Conservation (phyloP, 2,329 filamentous ascomycete genomes). For the Trichoderma lentiforme region DNA sequence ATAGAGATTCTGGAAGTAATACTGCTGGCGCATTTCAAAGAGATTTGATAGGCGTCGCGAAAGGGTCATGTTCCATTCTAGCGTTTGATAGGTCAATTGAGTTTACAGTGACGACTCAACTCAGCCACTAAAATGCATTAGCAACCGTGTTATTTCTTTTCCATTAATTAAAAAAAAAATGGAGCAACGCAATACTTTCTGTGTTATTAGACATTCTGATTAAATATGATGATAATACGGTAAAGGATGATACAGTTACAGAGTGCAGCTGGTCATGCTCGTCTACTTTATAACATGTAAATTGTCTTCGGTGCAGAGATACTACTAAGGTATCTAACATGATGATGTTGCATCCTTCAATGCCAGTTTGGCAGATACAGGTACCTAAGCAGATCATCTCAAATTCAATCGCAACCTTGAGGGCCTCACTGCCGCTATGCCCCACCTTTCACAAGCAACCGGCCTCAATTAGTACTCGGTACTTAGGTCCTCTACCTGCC, state of each 20-base stretch:
- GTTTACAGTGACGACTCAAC: not conserved
- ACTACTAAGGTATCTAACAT: not conserved
- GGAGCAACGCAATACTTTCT: not conserved
- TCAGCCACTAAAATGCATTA: not conserved
- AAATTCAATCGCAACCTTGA: not conserved
- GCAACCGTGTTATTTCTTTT: not conserved
- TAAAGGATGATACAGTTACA: not conserved
- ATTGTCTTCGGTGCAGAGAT: not conserved
- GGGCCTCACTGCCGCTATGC: not conserved
- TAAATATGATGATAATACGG: not conserved
- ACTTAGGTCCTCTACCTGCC: not conserved
- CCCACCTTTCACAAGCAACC: not conserved
- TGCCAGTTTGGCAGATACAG: not conserved
- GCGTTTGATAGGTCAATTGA: constrained; percentile 7
- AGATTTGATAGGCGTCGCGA: constrained; percentile 3
- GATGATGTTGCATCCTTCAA: not conserved
- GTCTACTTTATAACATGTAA: not conserved
- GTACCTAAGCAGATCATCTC: not conserved
- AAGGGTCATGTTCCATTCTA: not conserved
- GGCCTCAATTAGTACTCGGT: not conserved
- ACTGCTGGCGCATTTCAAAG: not conserved
- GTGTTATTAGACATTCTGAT: not conserved
- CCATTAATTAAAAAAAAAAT: not conserved
- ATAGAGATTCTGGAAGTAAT: not conserved
- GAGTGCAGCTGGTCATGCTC: not conserved